Percentiles rank a stretch among this genome's conserved stretches.
phyloP scores from a whole-genome alignment of 108 stramenopile genomes.

The Phaeodactylum tricornutum region DNA sequence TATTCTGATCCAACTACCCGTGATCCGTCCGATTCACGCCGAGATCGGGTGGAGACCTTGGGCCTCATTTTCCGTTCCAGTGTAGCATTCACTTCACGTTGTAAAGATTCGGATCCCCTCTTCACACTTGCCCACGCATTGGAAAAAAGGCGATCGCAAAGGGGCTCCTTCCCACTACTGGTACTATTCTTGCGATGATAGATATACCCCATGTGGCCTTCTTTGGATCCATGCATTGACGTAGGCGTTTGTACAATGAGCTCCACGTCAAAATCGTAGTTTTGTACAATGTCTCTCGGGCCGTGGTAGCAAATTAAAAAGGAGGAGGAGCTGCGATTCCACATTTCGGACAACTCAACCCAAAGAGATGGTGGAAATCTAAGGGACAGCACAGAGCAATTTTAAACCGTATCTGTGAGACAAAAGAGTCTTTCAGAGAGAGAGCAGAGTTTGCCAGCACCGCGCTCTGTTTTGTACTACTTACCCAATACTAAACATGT shows the following conservation, averaged over 20 bases:
- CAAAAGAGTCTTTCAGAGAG: background rate
- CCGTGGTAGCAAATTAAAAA: constrained; percentile 75
- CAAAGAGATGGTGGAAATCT: constrained; percentile 73
- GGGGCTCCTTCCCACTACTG: background rate
- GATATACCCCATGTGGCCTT: constrained; percentile 72
- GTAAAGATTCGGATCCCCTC: no score
- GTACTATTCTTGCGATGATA: constrained; percentile 36
- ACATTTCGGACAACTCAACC: constrained; percentile 49
- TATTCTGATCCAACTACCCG: no score
- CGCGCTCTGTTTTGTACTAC: no score
- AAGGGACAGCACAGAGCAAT: no score
- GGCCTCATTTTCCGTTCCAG: no score
- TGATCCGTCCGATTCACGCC: no score
- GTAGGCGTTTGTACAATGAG: constrained; percentile 49
- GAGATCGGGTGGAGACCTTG: no score
- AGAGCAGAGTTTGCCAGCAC: background rate
- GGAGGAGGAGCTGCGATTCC: constrained; percentile 44
- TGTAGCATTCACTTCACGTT: no score
- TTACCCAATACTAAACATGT: constrained; percentile 95
- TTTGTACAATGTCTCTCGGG: constrained; percentile 56
- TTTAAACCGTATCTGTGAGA: constrained; percentile 1
- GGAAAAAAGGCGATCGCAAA: constrained; percentile 1
- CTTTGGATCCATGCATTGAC: constrained; percentile 84
- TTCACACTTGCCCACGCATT: background rate
- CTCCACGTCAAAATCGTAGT: constrained; percentile 72